Evolutionary conservation across 2,329 filamentous ascomycete genomes (phyloP).

Genomic region (Arachnopeziza araneosa): DNA sequence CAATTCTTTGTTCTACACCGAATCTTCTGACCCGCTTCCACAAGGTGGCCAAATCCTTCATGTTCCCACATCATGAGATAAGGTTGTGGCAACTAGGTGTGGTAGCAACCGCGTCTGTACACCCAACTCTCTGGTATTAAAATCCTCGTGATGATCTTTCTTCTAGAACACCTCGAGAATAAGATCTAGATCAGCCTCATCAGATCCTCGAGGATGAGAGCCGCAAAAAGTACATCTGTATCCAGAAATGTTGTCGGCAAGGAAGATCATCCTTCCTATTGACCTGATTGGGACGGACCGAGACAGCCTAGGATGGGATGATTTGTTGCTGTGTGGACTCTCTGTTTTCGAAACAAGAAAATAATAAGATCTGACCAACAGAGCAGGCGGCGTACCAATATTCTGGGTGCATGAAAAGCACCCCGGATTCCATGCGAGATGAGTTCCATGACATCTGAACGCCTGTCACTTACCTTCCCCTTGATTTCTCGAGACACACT

Average conservation of each 20-base stretch:
- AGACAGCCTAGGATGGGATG: not conserved
- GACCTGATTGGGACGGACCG: not conserved
- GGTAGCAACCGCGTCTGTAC: not conserved
- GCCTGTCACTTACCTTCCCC: not conserved
- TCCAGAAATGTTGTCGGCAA: not conserved
- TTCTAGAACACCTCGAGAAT: not conserved
- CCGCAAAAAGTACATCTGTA: not conserved
- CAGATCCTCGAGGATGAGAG: not conserved
- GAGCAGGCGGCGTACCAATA: not conserved
- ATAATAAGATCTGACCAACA: not conserved
- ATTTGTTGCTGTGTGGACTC: not conserved
- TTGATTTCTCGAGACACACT: not conserved
- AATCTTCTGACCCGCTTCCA: not conserved
- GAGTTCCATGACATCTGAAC: not conserved
- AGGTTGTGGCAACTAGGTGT: not conserved
- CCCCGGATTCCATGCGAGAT: not conserved
- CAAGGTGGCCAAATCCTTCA: not conserved
- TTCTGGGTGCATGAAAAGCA: not conserved
- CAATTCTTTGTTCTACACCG: not conserved
- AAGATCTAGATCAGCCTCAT: not conserved
- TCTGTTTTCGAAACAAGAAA: not conserved
- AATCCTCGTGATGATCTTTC: not conserved
- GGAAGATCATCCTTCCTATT: not conserved
- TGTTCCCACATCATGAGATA: not conserved
- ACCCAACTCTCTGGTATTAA: no score